Evolutionary conservation across 2,329 filamentous ascomycete species (phyloP).

Genomic region (Achaetomium macrosporum): DNA sequence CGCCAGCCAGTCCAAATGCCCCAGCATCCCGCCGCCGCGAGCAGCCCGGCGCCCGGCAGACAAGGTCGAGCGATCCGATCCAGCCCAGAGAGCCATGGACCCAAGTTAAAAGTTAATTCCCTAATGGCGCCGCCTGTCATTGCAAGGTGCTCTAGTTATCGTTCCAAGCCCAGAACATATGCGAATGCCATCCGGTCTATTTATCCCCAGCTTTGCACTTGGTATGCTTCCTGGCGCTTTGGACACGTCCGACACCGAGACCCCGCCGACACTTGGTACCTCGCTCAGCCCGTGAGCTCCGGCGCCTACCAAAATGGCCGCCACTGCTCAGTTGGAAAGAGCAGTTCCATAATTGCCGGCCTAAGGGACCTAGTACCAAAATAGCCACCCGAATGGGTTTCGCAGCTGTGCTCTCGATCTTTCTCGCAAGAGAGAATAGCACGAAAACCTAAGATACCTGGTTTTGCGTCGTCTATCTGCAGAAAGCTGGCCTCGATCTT

Average conservation of each 20-base stretch:
- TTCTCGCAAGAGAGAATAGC: background rate
- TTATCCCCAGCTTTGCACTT: too few relatives aligned
- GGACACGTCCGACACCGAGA: conserved; percentile 14
- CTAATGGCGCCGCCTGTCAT: too few relatives aligned
- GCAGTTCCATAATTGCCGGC: background rate
- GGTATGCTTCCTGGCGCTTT: too few relatives aligned
- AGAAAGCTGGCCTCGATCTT: background rate
- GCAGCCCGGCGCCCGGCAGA: conserved; percentile 13
- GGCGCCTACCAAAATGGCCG: conserved; percentile 1
- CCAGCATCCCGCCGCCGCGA: conserved; percentile 8
- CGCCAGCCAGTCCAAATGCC: conserved; percentile 8
- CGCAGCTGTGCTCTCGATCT: too few relatives aligned
- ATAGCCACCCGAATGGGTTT: too few relatives aligned
- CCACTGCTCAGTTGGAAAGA: background rate
- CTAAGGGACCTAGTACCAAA: too few relatives aligned
- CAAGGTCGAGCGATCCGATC: background rate
- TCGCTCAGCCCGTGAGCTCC: conserved; percentile 11
- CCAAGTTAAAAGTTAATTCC: background rate
- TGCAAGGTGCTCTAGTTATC: too few relatives aligned
- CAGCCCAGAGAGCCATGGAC: too few relatives aligned
- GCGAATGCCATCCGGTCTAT: too few relatives aligned
- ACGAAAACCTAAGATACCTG: background rate
- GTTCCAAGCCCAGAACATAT: too few relatives aligned
- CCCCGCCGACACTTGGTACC: conserved; percentile 9
- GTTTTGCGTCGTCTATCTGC: background rate